Percentiles rank a stretch among this genome's conserved stretches.
Evolutionary conservation across 2,329 filamentous ascomycete genomes (phyloP).

Genomic region (Cladobotryum protrusum): DNA sequence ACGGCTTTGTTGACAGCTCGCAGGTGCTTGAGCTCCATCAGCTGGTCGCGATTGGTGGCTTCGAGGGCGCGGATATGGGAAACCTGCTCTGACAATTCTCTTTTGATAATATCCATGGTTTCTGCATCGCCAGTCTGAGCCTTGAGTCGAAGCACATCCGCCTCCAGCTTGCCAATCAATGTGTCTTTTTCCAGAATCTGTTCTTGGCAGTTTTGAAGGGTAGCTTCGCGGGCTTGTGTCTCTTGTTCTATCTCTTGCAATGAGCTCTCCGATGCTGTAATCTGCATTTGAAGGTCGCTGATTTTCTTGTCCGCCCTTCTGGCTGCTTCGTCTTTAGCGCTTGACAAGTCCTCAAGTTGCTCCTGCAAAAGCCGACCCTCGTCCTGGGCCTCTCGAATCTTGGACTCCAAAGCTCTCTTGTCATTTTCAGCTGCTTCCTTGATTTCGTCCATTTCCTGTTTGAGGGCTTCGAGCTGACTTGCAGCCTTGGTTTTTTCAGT

Average conservation of each 20-base stretch:
- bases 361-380: constrained; percentile 70
- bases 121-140: constrained; percentile 83
- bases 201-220: constrained; percentile 56
- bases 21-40: constrained; percentile 71
- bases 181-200: constrained; percentile 63
- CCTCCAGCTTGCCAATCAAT: constrained; percentile 68
- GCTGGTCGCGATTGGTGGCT: constrained; percentile 70
- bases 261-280: constrained; percentile 39
- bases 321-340: constrained; percentile 62
- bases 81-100: constrained; percentile 85
- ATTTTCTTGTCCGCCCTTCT: constrained; percentile 51
- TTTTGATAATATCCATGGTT: constrained; percentile 76
- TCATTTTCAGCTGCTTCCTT: constrained; percentile 46
- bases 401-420: constrained; percentile 61
- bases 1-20: constrained; percentile 80
- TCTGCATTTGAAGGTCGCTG: constrained; percentile 48
- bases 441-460: constrained; percentile 46
- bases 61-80: constrained; percentile 85
- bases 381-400: constrained; percentile 64
- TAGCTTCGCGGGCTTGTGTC: constrained; percentile 46
- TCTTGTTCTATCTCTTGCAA: constrained; percentile 57
- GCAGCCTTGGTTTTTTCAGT: constrained; percentile 44
- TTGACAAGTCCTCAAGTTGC: constrained; percentile 66
- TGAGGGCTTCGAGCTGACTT: constrained; percentile 43
- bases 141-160: constrained; percentile 76